phyloP scores from a whole-genome alignment of 2,329 filamentous ascomycete genomes.

The Sclerotinia sclerotiorum region DNA sequence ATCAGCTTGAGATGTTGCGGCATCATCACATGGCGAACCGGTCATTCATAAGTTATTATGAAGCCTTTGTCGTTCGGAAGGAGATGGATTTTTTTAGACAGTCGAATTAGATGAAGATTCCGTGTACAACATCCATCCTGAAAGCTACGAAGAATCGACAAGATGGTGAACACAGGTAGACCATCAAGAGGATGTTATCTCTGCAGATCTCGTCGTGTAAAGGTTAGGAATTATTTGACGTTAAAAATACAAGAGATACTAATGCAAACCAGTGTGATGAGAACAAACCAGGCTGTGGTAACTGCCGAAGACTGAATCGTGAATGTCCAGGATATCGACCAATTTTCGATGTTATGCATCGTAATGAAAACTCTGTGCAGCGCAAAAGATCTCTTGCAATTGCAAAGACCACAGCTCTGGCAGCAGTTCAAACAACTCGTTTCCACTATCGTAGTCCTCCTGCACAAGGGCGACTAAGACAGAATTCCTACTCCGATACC shows the following conservation, averaged over 20 bases:
- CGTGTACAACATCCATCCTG: neutral
- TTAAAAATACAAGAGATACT: neutral
- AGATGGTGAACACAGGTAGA: constrained; percentile 22
- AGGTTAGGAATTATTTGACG: constrained; percentile 16
- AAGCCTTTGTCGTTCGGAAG: neutral
- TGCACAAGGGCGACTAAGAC: neutral
- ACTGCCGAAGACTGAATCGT: constrained; percentile 19
- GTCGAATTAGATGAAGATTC: neutral
- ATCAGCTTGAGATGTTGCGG: neutral
- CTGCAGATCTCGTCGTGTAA: constrained; percentile 29
- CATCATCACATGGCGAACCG: neutral
- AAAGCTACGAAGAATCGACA: neutral
- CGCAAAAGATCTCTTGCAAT: neutral
- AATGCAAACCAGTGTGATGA: constrained; percentile 19
- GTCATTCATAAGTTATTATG: neutral
- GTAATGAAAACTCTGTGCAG: constrained; percentile 11
- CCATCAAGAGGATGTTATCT: constrained; percentile 27
- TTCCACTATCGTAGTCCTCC: neutral
- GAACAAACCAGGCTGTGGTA: constrained; percentile 34
- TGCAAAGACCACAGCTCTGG: neutral
- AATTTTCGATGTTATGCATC: constrained; percentile 16
- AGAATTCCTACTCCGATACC: neutral
- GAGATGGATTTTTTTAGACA: neutral
- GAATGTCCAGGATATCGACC: constrained; percentile 22
- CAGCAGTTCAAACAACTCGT: neutral